Base-by-base conservation (phyloP, 345 rosid genomes). In the Salix dunnii region DNA sequence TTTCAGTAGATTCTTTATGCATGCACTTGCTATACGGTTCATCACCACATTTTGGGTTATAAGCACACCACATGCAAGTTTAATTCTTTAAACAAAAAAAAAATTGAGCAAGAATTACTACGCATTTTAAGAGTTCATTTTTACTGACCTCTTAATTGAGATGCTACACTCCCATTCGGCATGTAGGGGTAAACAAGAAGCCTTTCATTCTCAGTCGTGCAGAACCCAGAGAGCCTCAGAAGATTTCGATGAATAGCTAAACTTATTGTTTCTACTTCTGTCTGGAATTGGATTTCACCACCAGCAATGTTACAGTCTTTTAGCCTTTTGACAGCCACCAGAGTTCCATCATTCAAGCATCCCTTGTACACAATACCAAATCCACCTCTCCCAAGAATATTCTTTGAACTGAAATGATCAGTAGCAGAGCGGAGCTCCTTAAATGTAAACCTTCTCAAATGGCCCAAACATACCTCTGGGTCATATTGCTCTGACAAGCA, bases 251-350 rank as follows among this genome's bases (percentile, higher is more conserved):
- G 98, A 70, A 96, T 91, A 49, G 99, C 99, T 75, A 96, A 86
- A 78, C 99, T 92, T 77, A 96, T 96, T 10, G 97, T 94, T 84
- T 92, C 93, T 72, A 96, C 95, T 84, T 96, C 97, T 30, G 99
- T 96, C 86, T 96, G 99, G 83, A 96, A 96, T 77, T 96, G 99
- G 83, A 92, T 86, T 82, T 96, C 99, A 6, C 99, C 99, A 2
- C 94, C 97, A 0, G 91, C 96, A 43, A 90, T 84, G 74, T 89
- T 91, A 79, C 89, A 91, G 83, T 96, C 99, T 76, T 91, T 96
- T 77, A 96, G 94, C 86, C 99, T 92, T 88, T 96, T 96, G 21
- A 96, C 98, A 75, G 99, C 99, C 53, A 96, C 93, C 73, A 92
- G 31, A 31, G 89, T 81, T 40, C 98, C 91, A 74, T 96, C 97